Conservation (phyloP, 179 eudicot genomes). For the Actinidia polygama region DNA sequence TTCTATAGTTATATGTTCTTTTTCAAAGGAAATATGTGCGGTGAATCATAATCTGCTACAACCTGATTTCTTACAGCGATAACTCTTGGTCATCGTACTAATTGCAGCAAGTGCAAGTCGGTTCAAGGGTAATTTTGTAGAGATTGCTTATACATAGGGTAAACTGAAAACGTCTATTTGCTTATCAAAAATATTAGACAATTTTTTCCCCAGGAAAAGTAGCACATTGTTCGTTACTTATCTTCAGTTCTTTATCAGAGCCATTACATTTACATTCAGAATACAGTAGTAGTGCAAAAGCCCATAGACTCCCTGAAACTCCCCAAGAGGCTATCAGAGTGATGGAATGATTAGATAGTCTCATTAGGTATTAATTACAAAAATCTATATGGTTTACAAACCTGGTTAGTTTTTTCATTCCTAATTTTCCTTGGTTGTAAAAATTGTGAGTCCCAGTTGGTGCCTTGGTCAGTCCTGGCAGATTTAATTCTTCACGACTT, state of each 20-base stretch:
- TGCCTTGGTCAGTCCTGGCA: background rate
- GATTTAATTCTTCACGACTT: background rate
- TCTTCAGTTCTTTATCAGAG: conserved; percentile 1
- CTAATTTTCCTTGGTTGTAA: background rate
- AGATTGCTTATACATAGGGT: conserved; percentile 84
- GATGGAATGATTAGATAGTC: background rate
- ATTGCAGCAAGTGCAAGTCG: conserved; percentile 54
- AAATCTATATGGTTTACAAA: background rate
- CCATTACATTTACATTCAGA: background rate
- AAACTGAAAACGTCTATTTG: background rate
- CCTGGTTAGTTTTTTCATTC: background rate
- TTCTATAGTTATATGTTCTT: background rate
- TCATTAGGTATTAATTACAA: background rate
- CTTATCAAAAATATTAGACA: background rate
- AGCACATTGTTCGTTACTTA: background rate
- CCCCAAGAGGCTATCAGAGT: background rate
- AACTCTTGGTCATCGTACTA: conserved; percentile 55
- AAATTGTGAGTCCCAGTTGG: too few relatives aligned
- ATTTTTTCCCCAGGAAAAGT: background rate
- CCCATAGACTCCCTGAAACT: background rate
- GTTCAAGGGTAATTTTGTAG: conserved; percentile 68
- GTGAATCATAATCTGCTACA: background rate
- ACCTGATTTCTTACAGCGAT: conserved; percentile 37
- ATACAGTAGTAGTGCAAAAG: background rate
- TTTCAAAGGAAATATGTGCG: background rate